Conservation (phyloP, 2,329 filamentous ascomycete species). For the Pseudocercospora fuligena region DNA sequence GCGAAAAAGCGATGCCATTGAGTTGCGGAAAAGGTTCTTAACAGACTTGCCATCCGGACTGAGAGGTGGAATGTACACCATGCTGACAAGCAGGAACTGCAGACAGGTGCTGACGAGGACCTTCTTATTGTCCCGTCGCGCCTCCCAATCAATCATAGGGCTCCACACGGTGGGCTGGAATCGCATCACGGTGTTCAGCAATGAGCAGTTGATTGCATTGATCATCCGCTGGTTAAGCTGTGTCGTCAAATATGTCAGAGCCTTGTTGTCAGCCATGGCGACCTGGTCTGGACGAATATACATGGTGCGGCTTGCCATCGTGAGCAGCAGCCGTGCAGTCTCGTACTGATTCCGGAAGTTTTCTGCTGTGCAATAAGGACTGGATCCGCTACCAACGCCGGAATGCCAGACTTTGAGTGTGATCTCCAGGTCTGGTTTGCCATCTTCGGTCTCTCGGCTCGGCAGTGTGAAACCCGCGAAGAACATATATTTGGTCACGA, state of each 20-base stretch:
- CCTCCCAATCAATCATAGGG: constrained; percentile 83
- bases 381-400: constrained; percentile 91
- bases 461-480: constrained; percentile 88
- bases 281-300: constrained; percentile 81
- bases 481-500: constrained; percentile 86
- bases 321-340: constrained; percentile 82
- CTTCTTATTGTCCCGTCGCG: constrained; percentile 81
- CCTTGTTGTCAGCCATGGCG: constrained; percentile 79
- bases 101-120: constrained; percentile 89
- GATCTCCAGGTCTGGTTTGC: constrained; percentile 58
- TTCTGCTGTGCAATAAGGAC: constrained; percentile 86
- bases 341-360: constrained; percentile 92
- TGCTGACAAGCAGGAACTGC: constrained; percentile 77
- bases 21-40: constrained; percentile 94
- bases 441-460: constrained; percentile 33
- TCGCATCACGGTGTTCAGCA: constrained; percentile 93
- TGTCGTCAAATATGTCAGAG: constrained; percentile 86
- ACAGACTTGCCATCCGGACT: constrained; percentile 20
- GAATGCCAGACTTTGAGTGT: constrained; percentile 97
- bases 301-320: constrained; percentile 87
- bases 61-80: constrained; percentile 37
- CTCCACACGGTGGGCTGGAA: constrained; percentile 95
- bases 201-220: constrained; percentile 85
- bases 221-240: constrained; percentile 90
- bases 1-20: constrained; percentile 84